Evolutionary conservation across 208 protist species (phyloP).

Genomic region (Balamuthia mandrillaris): DNA sequence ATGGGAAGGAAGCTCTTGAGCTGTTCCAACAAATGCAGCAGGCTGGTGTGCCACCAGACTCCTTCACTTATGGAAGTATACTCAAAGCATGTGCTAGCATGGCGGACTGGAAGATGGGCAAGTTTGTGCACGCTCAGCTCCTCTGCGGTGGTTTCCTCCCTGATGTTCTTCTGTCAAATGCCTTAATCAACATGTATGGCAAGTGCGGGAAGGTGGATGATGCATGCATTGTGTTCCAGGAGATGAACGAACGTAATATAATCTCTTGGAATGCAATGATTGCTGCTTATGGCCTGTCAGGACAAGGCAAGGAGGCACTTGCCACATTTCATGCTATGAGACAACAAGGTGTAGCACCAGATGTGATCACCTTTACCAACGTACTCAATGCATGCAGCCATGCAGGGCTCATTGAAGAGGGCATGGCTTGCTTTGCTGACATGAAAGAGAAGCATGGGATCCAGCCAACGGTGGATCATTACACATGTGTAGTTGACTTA

Average conservation of each 20-base stretch:
- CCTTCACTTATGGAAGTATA: not conserved
- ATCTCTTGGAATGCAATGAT: slow-evolving; percentile 1
- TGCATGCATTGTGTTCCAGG: not conserved
- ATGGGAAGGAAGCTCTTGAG: no score
- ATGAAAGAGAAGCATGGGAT: not conserved
- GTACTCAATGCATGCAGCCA: slow-evolving; percentile 41
- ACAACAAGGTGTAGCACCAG: not conserved
- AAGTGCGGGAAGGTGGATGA: slow-evolving; percentile 11
- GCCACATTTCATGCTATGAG: not conserved
- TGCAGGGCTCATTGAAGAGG: slow-evolving; percentile 24
- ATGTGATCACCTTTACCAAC: not conserved
- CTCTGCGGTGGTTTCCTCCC: not conserved
- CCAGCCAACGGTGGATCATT: not conserved
- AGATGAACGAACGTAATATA: not conserved
- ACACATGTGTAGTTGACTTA: slow-evolving; percentile 23
- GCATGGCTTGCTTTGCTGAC: not conserved
- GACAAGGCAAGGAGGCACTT: slow-evolving; percentile 18
- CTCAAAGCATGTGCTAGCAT: not conserved
- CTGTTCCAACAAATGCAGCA: no score
- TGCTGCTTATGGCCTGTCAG: not conserved
- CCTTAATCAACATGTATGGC: slow-evolving; percentile 1
- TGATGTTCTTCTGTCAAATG: not conserved
- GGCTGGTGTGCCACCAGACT: no score
- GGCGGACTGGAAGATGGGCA: not conserved
- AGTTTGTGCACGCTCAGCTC: not conserved